phyloP scores from a whole-genome alignment of 139 green algal genomes.

The Gonium pectorale region DNA sequence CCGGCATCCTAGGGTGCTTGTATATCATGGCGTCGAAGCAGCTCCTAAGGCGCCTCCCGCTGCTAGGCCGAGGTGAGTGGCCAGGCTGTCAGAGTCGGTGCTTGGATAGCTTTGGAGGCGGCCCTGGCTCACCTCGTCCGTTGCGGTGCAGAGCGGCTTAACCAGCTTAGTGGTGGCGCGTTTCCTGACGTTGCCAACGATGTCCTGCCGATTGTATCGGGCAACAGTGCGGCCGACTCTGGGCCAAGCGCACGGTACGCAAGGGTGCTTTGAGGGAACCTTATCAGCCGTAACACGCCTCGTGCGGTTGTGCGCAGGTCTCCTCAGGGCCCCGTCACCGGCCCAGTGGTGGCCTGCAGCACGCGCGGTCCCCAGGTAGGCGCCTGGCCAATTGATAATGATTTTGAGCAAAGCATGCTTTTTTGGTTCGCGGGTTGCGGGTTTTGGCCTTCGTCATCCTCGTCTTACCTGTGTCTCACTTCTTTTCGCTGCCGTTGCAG shows the following conservation, averaged over 20 bases:
- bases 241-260: neutral
- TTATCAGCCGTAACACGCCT: neutral
- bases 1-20: no score
- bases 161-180: neutral
- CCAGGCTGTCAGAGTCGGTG: neutral
- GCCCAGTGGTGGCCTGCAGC: neutral
- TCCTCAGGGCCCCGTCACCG: neutral
- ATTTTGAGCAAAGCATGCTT: neutral
- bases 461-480: neutral
- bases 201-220: neutral
- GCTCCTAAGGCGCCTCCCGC: constrained; percentile 21
- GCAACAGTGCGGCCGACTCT: neutral
- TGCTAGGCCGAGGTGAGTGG: constrained; percentile 12
- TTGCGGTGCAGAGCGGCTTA: neutral
- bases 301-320: neutral
- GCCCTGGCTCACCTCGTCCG: neutral
- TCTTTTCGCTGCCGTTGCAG: no score
- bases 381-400: neutral
- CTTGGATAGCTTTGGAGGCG: no score
- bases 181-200: constrained; percentile 3
- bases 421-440: neutral
- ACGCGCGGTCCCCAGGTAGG: neutral
- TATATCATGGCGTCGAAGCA: constrained; percentile 37
- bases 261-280: no score
- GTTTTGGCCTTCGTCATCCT: neutral